phyloP scores from a whole-genome alignment of 305 asterid species.

The Petunia hybrid region DNA sequence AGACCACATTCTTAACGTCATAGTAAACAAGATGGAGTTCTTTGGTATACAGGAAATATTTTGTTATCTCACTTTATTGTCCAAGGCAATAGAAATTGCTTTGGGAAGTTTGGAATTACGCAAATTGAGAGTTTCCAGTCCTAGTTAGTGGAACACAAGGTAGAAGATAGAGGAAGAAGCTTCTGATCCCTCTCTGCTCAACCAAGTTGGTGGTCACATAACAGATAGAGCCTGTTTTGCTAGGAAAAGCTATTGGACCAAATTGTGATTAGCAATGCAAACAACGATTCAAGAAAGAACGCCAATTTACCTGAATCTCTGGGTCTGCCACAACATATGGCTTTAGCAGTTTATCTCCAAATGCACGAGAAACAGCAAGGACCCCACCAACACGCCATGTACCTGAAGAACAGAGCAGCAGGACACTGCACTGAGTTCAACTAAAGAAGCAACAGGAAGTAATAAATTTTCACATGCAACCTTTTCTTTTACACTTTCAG shows the following conservation, averaged over 20 bases:
- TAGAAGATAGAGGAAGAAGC: not conserved
- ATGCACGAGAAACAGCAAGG: slow-evolving; percentile 86
- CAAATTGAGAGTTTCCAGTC: not conserved
- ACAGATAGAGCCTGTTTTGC: not conserved
- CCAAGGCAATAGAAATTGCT: not conserved
- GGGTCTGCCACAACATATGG: slow-evolving; percentile 63
- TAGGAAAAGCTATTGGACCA: not conserved
- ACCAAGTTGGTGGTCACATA: not conserved
- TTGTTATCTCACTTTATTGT: not conserved
- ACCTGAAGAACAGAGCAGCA: slow-evolving; percentile 40
- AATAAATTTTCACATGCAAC: not conserved
- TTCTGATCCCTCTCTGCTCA: not conserved
- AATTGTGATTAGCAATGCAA: not conserved
- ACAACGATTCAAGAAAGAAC: slow-evolving; percentile 27
- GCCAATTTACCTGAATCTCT: slow-evolving; percentile 55
- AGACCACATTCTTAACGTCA: not conserved
- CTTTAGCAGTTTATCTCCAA: slow-evolving; percentile 64
- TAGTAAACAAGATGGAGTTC: not conserved
- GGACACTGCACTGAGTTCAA: not conserved
- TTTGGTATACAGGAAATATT: not conserved
- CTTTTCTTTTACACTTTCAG: slow-evolving; percentile 9
- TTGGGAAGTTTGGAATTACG: not conserved
- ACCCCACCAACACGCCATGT: slow-evolving; percentile 90
- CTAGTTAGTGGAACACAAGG: not conserved
- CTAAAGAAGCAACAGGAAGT: slow-evolving; percentile 21